Conservation (phyloP, 2,329 filamentous ascomycete species). For the Apiospora hydei region DNA sequence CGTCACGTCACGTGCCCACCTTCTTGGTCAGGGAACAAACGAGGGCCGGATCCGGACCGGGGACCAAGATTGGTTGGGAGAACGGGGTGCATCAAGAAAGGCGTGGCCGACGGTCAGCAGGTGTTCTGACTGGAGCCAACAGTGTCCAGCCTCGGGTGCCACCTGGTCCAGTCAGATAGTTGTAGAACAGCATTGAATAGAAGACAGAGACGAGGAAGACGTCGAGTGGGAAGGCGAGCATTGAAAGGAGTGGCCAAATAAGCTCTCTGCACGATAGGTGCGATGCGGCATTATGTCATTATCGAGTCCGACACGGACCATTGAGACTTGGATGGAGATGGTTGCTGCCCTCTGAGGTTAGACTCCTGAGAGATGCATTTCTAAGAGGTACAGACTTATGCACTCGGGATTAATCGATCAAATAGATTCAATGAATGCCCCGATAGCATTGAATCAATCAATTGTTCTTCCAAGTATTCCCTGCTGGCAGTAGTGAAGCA, state of each 20-base stretch:
- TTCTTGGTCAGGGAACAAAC: slow-evolving; percentile 1
- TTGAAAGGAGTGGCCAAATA: neutral
- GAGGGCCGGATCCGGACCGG: slow-evolving; percentile 7
- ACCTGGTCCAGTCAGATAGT: neutral
- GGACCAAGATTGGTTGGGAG: slow-evolving; percentile 6
- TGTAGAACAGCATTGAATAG: neutral
- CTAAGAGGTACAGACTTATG: no score
- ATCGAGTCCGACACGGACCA: neutral
- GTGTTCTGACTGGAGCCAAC: slow-evolving; percentile 4
- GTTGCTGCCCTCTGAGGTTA: slow-evolving; percentile 2
- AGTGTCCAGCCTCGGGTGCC: slow-evolving; percentile 1
- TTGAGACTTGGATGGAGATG: neutral
- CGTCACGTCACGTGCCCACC: slow-evolving; percentile 20
- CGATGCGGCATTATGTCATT: slow-evolving; percentile 16
- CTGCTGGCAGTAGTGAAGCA: no score
- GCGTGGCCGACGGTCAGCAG: slow-evolving; percentile 1
- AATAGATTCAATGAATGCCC: neutral
- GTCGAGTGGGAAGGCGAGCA: neutral
- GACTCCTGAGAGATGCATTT: neutral
- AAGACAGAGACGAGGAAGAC: neutral
- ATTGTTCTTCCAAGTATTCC: no score
- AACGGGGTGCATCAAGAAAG: slow-evolving; percentile 3
- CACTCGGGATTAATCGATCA: neutral
- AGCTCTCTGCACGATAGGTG: slow-evolving; percentile 16
- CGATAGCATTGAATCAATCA: neutral